Evolutionary conservation across 2,329 filamentous ascomycete species (phyloP), one percentile per base, ranked within the genome.

Genomic region (Fusarium pseudonygamai): DNA sequence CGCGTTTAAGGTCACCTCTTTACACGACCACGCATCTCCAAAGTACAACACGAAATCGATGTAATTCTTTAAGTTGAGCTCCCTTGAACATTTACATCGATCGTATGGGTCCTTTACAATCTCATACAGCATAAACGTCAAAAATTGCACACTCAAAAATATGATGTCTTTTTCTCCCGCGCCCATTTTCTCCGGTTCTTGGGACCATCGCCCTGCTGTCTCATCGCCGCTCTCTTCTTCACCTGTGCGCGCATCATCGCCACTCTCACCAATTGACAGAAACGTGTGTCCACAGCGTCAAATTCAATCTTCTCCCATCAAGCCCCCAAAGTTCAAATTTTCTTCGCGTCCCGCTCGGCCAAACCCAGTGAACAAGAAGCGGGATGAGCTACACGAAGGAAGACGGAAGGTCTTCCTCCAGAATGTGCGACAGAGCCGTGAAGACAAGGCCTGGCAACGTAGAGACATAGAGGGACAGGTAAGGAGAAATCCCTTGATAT

Each of bases 351-450:
- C 85, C 20, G 82, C 86, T 60, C 92, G 92, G 68, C 85, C 87
- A 40, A 93, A 92, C 69, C 92, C 91, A 0, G 76, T 92, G 12
- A 82, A 91, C 24, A 87, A 88, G 72, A 87, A 83, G 68, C 86
- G 89, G 57, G 89, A 94, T 78, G 89, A 89, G 24, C 85, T 86
- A 2, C 89, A 90, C 62, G 91, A 93, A 78, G 85, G 87, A 60
- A 84, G 93, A 64, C 85, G 93, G 52, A 88, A 88, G 37, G 84
- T 92, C 63, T 96, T 96, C 76, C 83, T 96, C 67, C 89, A 90
- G 78, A 92, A 87, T 58, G 90, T 93, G 24, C 85, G 89, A 66
- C 87, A 90, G 75, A 86, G 88, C 45, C 83, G 86, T 6, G 89
- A 92, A 46, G 89, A 93, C 34, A 87, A 84, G 75, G 83, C 84